Conservation (phyloP, 2,329 filamentous ascomycete species). For the Ophiosphaerella narmari region DNA sequence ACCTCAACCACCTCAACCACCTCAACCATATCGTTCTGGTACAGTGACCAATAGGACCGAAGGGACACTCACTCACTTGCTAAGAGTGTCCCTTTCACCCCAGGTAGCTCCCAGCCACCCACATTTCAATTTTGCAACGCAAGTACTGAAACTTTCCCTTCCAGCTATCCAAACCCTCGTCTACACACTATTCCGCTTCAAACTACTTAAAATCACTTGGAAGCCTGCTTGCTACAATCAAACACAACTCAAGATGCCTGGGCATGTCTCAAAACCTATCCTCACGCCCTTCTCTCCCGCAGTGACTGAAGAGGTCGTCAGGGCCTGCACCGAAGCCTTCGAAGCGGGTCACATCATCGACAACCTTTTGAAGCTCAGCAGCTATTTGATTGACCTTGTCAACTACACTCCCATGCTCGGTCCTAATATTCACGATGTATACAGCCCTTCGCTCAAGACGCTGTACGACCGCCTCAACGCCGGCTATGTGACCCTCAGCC, state of each 20-base stretch:
- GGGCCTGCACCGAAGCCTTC: constrained; percentile 5
- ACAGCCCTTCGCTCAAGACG: constrained; percentile 35
- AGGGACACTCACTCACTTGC: constrained; percentile 6
- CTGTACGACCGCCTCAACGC: constrained; percentile 42
- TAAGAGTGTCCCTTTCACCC: constrained; percentile 20
- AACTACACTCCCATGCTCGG: constrained; percentile 14
- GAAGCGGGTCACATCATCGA: constrained; percentile 21
- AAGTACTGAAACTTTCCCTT: no score
- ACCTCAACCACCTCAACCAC: background rate
- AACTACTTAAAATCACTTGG: no score
- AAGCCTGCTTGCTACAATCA: no score
- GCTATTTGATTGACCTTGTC: constrained; percentile 14
- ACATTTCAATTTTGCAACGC: no score
- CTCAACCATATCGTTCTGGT: background rate
- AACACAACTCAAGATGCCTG: background rate
- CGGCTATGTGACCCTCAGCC: constrained; percentile 24
- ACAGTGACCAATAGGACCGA: constrained; percentile 13
- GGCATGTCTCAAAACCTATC: background rate
- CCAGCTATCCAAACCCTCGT: no score
- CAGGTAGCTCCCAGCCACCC: constrained; percentile 7
- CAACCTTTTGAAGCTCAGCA: constrained; percentile 21
- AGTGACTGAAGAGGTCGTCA: constrained; percentile 18
- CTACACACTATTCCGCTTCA: no score
- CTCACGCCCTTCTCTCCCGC: constrained; percentile 18
- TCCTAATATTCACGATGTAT: constrained; percentile 10